Conservation (phyloP, 176 grass and related monocot genomes). For the Lolium rigidum region DNA sequence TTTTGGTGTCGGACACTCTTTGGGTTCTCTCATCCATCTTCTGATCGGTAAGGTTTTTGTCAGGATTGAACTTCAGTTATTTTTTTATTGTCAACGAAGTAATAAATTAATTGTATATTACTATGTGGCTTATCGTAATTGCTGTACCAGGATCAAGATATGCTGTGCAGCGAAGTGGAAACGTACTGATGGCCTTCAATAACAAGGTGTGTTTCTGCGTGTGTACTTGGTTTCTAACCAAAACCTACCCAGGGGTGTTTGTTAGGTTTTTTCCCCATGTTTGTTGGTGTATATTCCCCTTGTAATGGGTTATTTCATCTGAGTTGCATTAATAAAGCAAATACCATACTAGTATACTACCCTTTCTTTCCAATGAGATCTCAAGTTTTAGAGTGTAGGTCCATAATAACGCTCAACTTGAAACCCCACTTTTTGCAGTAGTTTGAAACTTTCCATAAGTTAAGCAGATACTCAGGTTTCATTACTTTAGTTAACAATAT, state of each 20-base stretch:
- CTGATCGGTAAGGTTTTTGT: conserved; percentile 69
- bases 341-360: not conserved
- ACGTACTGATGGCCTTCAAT: conserved; percentile 94
- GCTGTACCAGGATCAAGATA: conserved; percentile 82
- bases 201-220: conserved; percentile 68
- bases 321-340: not conserved
- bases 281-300: not conserved
- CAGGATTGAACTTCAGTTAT: conserved; percentile 15
- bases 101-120: conserved; percentile 22
- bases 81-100: conserved; percentile 2
- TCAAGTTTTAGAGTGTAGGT: not conserved
- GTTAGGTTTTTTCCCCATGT: not conserved
- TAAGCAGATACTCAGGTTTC: not conserved
- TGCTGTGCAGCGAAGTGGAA: conserved; percentile 86
- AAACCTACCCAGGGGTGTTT: not conserved
- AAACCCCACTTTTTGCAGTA: not conserved
- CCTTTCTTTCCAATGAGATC: not conserved
- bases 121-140: not conserved
- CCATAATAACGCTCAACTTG: not conserved
- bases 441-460: not conserved
- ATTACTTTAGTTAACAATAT: not conserved
- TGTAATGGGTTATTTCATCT: not conserved
- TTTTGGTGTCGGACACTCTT: conserved; percentile 93
- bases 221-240: not conserved
- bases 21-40: conserved; percentile 90